Evolutionary conservation across 352 stramenopile species (phyloP).

Genomic region (Thraustotheca clavata): DNA sequence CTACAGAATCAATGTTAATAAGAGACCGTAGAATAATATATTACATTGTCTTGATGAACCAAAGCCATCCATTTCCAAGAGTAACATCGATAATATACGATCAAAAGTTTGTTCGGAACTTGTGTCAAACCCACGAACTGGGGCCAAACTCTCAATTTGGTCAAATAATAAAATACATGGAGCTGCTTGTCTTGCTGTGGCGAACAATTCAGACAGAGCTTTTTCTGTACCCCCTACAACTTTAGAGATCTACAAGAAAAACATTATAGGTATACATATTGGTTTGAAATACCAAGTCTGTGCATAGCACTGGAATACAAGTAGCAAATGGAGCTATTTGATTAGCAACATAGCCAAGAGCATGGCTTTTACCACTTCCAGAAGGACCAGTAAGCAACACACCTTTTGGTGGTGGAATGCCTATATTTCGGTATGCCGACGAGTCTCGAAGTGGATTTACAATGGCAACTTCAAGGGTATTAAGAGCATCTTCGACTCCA

Average conservation of each 20-base stretch:
- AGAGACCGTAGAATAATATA: neutral
- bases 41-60: slow-evolving; percentile 27
- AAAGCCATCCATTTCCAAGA: slow-evolving; percentile 90
- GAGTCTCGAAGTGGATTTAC: slow-evolving; percentile 95
- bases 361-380: slow-evolving; percentile 97
- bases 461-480: slow-evolving; percentile 93
- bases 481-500: slow-evolving; percentile 95
- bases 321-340: slow-evolving; percentile 62
- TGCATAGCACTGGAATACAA: slow-evolving; percentile 84
- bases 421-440: slow-evolving; percentile 94
- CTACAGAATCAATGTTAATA: neutral
- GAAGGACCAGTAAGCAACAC: slow-evolving; percentile 98
- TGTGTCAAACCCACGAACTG: slow-evolving; percentile 81
- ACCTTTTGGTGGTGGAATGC: slow-evolving; percentile 93
- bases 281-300: slow-evolving; percentile 78
- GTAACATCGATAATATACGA: slow-evolving; percentile 82
- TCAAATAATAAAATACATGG: slow-evolving; percentile 90
- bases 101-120: slow-evolving; percentile 91
- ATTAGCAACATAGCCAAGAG: slow-evolving; percentile 62
- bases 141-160: slow-evolving; percentile 86
- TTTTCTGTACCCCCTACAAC: slow-evolving; percentile 87
- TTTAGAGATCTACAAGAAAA: slow-evolving; percentile 56
- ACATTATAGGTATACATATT: neutral
- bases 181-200: slow-evolving; percentile 69
- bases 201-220: slow-evolving; percentile 79